These are phyloP conservation scores for Eleusine indica DNA, from an alignment of 176 grass and related monocot genomes.

Conservation along the genomic window DNA sequence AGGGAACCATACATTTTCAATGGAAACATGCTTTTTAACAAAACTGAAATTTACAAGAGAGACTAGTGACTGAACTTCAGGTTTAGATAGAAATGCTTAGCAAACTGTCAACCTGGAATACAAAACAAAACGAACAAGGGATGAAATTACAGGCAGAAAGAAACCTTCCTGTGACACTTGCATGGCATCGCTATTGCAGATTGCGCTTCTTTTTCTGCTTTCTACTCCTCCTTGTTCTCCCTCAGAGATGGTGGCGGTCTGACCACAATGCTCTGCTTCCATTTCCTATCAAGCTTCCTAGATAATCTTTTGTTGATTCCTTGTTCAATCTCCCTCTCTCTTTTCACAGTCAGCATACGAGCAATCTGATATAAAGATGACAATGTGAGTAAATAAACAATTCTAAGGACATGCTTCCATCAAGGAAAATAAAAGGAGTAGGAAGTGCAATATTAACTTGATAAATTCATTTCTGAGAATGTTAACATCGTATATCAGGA, in stretches of 20 bases:
- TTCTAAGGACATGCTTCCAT: constrained; percentile 15
- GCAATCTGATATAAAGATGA: constrained; percentile 67
- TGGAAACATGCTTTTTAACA: constrained; percentile 14
- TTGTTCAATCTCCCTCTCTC: constrained; percentile 90
- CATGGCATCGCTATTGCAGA: constrained; percentile 42
- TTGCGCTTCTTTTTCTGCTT: constrained; percentile 46
- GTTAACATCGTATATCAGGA: neutral
- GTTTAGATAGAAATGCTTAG: constrained; percentile 33
- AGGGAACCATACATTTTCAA: neutral
- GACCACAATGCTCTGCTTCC: constrained; percentile 86
- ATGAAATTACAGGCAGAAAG: constrained; percentile 49
- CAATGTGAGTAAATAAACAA: constrained; percentile 15
- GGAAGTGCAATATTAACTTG: constrained; percentile 5
- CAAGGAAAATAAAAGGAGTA: neutral
- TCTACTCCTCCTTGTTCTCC: constrained; percentile 78
- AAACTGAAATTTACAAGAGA: constrained; percentile 44
- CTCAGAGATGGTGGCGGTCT: constrained; percentile 86
- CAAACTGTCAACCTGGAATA: constrained; percentile 41
- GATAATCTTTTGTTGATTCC: constrained; percentile 94
- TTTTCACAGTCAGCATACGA: constrained; percentile 92
- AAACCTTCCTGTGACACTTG: constrained; percentile 48
- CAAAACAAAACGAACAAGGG: constrained; percentile 39
- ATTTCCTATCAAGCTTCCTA: constrained; percentile 97
- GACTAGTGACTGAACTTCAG: constrained; percentile 26
- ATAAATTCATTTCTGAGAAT: constrained; percentile 10